A percentile compares a stretch with the other conserved stretches of the same genome.
Evolutionary conservation across 345 rosid genomes (phyloP).

Genomic region (Hibiscus trionum): DNA sequence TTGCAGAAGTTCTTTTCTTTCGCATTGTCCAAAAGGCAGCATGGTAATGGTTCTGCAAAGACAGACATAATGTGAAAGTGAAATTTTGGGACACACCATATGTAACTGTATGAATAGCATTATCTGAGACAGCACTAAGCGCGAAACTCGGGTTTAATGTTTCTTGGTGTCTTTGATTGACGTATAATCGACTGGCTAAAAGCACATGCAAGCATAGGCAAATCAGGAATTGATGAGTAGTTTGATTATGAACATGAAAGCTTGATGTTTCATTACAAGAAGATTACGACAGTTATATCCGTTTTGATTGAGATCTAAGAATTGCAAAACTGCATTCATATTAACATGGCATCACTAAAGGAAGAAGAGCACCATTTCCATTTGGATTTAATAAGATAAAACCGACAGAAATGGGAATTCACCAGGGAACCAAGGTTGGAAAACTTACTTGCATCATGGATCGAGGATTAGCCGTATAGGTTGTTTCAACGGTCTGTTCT

Average conservation of each 20-base stretch:
- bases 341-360: neutral
- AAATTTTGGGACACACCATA: neutral
- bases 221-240: neutral
- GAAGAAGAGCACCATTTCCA: neutral
- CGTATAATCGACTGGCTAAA: neutral
- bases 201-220: neutral
- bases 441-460: conserved; percentile 85
- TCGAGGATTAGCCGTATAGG: conserved; percentile 71
- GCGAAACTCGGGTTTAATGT: neutral
- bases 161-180: neutral
- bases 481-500: conserved; percentile 64
- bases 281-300: neutral
- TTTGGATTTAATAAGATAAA: neutral
- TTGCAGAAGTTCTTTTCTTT: conserved; percentile 31
- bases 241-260: neutral
- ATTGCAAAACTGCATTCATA: neutral
- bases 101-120: neutral
- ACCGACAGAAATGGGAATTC: neutral
- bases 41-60: conserved; percentile 61
- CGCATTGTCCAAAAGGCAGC: conserved; percentile 86
- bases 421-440: neutral
- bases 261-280: neutral
- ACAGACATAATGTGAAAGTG: neutral
- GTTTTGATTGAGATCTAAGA: neutral
- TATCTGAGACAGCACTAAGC: neutral